Base-by-base conservation (phyloP, 805 yeast species). In the Zygoascus ofunaensis region DNA sequence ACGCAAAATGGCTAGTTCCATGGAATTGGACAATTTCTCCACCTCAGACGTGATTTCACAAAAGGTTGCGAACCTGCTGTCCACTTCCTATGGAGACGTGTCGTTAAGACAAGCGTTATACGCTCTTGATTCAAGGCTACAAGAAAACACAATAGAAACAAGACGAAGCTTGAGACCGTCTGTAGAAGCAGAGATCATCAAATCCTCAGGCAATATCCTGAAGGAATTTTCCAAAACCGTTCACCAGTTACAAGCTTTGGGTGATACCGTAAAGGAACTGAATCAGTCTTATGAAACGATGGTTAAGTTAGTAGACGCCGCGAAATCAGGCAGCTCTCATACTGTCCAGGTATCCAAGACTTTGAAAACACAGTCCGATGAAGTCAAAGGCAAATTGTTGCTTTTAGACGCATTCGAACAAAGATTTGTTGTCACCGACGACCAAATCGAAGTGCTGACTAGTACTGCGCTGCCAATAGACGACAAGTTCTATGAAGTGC, bases 401-500 rank as follows among this genome's bases (percentile, higher is more conserved):
- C 47, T 68, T 14, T 49, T 64, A 23, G 52, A 54, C 17, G 56
- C 65, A 2, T 61, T 59, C 41, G 77, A 79, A 49, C 68, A 71
- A 3, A 74, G 74, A 45, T 86, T 83, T 56, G 76, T 89, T 0
- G 60, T 90, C 37, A 73, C 73, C 37, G 89, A 80, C 48, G 74
- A 76, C 45, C 97, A 90, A 52, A 80, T 77, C 37, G 82, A 75
- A 53, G 61, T 73, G 4, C 64, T 89, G 39, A 54, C 52, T 22
- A 54, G 53, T 22, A 43, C 55, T 57, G 65, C 44, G 45, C 57
- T 15, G 48, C 55, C 54, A 7, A 52, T 73, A 7, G 64, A 68
- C 34, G 65, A 69, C 1, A 78, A 73, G 42, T 87, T 82, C 57
- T 84, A 86, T 53, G 58, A 55, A 3, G 72, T 77, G 1, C 65